Evolutionary conservation across 805 yeast species (phyloP).

Genomic region (Barnettozyma sucrosica): DNA sequence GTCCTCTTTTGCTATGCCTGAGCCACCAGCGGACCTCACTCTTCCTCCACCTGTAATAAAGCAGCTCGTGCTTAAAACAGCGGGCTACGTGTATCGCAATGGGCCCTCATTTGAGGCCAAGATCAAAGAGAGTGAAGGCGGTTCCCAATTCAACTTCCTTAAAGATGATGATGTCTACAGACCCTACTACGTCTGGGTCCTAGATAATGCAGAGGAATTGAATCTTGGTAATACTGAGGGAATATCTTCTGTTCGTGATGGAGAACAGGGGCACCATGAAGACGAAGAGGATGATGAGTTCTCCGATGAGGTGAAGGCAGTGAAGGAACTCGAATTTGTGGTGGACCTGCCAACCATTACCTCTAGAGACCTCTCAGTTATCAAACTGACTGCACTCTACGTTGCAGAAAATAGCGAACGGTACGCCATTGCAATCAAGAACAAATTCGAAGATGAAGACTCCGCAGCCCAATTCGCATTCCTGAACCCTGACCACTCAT

Average conservation of each 20-base stretch:
- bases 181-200: conserved; percentile 47
- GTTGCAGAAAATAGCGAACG: conserved; percentile 54
- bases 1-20: conserved; percentile 7
- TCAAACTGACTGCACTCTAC: conserved; percentile 67
- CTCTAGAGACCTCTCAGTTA: conserved; percentile 55
- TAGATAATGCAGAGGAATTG: conserved; percentile 29
- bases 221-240: neutral
- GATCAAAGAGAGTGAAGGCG: conserved; percentile 41
- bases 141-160: conserved; percentile 61
- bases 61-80: conserved; percentile 63
- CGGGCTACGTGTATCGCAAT: conserved; percentile 59
- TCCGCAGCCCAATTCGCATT: conserved; percentile 63
- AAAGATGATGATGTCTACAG: conserved; percentile 47
- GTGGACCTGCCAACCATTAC: conserved; percentile 38
- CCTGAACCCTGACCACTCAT: conserved; percentile 51
- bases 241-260: neutral
- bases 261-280: conserved; percentile 7
- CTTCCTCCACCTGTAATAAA: conserved; percentile 50
- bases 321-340: conserved; percentile 12
- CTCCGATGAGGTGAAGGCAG: conserved; percentile 2
- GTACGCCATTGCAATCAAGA: conserved; percentile 37
- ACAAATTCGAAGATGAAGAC: conserved; percentile 23
- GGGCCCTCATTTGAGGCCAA: conserved; percentile 62
- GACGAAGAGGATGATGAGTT: conserved; percentile 1
- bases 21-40: conserved; percentile 37